Conservation (phyloP, 2,329 filamentous ascomycete genomes). For the Malbranchea zuffiana region DNA sequence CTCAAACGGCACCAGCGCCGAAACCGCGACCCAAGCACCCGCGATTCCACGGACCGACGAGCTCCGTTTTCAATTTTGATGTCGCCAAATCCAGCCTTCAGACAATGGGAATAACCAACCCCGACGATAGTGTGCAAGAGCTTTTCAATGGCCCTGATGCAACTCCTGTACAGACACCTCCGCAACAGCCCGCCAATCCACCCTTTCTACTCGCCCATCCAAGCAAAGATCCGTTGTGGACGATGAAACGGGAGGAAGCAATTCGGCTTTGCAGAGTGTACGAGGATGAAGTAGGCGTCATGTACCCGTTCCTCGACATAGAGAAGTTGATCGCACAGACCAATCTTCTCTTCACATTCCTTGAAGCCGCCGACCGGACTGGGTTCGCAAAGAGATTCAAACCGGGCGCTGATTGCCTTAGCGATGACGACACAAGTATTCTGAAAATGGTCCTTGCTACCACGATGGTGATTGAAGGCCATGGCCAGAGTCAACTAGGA, state of each 20-base stretch:
- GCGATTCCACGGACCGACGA: conserved; percentile 74
- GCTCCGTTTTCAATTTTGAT: conserved; percentile 72
- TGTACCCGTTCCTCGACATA: conserved; percentile 80
- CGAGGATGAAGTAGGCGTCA: conserved; percentile 81
- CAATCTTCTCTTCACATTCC: conserved; percentile 57
- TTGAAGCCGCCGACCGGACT: conserved; percentile 53
- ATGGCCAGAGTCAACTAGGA: conserved; percentile 66
- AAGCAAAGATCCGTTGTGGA: conserved; percentile 67
- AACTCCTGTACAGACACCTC: conserved; percentile 40
- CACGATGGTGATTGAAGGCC: conserved; percentile 64
- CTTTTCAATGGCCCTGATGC: conserved; percentile 42
- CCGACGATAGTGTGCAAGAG: conserved; percentile 52
- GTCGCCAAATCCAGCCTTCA: conserved; percentile 78
- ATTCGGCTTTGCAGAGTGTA: conserved; percentile 66
- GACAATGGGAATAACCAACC: conserved; percentile 70
- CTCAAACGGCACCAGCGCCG: conserved; percentile 29
- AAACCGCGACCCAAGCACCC: conserved; percentile 46
- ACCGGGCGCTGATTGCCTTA: conserved; percentile 48
- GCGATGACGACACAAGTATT: conserved; percentile 55
- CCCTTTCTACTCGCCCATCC: conserved; percentile 31
- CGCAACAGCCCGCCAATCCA: conserved; percentile 26
- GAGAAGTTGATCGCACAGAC: conserved; percentile 60
- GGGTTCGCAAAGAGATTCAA: conserved; percentile 46
- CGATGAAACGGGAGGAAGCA: conserved; percentile 67
- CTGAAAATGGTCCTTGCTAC: conserved; percentile 77